These are phyloP conservation scores for Panicum hallii DNA, from an alignment of 202 grass and related monocot genomes.

Conservation along the genomic window DNA sequence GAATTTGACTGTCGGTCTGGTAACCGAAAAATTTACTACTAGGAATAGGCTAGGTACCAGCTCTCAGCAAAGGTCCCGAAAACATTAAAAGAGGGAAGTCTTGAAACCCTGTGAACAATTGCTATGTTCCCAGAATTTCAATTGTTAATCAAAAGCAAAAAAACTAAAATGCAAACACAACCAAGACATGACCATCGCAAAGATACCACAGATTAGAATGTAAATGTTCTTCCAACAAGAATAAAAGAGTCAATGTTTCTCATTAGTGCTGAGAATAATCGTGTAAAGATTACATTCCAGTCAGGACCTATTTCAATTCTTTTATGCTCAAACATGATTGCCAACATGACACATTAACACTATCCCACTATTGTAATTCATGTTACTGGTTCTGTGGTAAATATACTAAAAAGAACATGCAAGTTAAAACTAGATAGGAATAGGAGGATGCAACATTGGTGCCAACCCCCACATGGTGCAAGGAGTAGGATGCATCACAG, in stretches of 20 bases:
- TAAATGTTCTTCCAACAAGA: constrained; percentile 11
- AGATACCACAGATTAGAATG: not conserved
- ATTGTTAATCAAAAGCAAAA: not conserved
- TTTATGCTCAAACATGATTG: constrained; percentile 26
- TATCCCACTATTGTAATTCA: not conserved
- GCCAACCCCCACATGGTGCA: not conserved
- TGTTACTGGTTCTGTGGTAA: constrained; percentile 7
- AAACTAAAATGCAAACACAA: not conserved
- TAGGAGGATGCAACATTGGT: not conserved
- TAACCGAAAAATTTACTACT: not conserved
- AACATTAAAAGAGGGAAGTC: not conserved
- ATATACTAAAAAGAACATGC: not conserved
- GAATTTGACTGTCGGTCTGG: not conserved
- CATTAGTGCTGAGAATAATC: constrained; percentile 7
- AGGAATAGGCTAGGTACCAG: not conserved
- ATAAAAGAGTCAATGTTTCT: not conserved
- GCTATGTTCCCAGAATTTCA: constrained; percentile 2
- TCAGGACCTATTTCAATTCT: not conserved
- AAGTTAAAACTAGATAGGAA: constrained; percentile 8
- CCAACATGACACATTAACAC: not conserved
- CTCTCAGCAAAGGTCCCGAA: not conserved
- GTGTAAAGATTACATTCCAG: not conserved
- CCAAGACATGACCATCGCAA: not conserved
- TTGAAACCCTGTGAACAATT: not conserved
- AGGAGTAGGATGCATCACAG: not conserved